Base-by-base conservation (phyloP, 306 rosid genomes). In the Quercus dentata region DNA sequence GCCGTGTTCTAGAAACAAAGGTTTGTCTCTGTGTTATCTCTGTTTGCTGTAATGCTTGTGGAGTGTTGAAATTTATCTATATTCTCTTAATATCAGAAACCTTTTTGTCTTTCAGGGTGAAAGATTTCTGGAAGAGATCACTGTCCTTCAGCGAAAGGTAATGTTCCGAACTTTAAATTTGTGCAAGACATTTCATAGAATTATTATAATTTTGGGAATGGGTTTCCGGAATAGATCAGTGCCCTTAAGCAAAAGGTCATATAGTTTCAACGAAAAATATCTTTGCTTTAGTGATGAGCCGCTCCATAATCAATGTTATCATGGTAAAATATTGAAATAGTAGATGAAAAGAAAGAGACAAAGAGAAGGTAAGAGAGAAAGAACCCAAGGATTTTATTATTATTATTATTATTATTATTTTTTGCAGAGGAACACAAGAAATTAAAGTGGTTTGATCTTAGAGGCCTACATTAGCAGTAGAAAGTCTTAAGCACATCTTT, bases 61-160 rank as follows among this genome's bases (percentile, higher is more conserved):
- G 9, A 3, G 15, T 15, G 1, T 38, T 14, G 46, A 54, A 9
- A 52, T 79, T 72, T 74, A 13, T 80, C 69, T 75, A n/a, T 23
- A 11, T 11, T 20, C 11, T 67, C 30, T 54, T 51, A 67, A 19
- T 20, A 23, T 17, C 9, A 35, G 38, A 15, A n/a, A 2, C 5
- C 30, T 38, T 25, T 25, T 6, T 25, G 59, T 44, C 20, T 69
- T 81, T 76, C 77, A 85, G 88, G 79, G 44, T 71, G 79, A 80
- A 75, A 82, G 28, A 51, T 19, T 65, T 72, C 2, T 4, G 51
- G 57, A 71, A 8, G 80, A 75, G 76, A 65, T 82, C 76, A 19
- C 3, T 19, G 73, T 71, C 73, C 84, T 75, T 46, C 61, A 73
- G 69, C 65, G 38, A 73, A 85, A 82, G 88, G 88, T 85, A 33